Conservation (phyloP, 495 filamentous ascomycete species). For the Amorphotheca resinae region DNA sequence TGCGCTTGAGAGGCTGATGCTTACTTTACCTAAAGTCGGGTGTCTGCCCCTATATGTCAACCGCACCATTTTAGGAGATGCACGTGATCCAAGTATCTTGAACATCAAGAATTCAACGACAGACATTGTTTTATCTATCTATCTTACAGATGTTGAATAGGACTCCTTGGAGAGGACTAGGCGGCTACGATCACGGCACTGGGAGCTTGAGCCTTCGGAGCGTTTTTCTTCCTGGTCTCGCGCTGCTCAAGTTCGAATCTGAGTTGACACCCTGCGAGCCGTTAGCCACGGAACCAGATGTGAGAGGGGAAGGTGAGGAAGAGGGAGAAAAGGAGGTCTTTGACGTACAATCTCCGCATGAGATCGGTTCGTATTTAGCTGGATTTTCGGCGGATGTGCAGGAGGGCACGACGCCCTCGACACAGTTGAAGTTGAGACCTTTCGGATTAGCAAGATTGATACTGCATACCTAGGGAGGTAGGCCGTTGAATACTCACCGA, state of each 20-base stretch:
- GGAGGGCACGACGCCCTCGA: conserved; percentile 35
- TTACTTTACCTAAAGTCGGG: no score
- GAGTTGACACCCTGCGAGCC: conserved; percentile 27
- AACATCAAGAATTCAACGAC: no score
- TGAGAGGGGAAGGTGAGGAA: no score
- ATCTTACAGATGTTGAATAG: no score
- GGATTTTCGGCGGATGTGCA: conserved; percentile 42
- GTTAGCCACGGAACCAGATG: conserved; percentile 3
- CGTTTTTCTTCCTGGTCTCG: conserved; percentile 23
- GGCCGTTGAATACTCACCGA: conserved; percentile 18
- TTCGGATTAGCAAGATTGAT: neutral
- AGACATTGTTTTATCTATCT: no score
- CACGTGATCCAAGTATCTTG: no score
- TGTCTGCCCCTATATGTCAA: no score
- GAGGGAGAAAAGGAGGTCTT: no score
- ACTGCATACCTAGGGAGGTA: neutral
- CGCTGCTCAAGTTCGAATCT: conserved; percentile 26
- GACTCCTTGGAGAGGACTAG: no score
- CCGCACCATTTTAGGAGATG: no score
- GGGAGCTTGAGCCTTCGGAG: conserved; percentile 19
- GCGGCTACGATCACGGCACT: conserved; percentile 26
- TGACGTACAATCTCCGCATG: conserved; percentile 36
- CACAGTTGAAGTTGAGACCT: conserved; percentile 33
- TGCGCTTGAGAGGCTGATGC: no score
- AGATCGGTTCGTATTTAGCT: conserved; percentile 43